A percentile compares a stretch with the other conserved stretches of the same genome.
phyloP scores from a whole-genome alignment of 306 rosid genomes.

The Rubus idaeus region DNA sequence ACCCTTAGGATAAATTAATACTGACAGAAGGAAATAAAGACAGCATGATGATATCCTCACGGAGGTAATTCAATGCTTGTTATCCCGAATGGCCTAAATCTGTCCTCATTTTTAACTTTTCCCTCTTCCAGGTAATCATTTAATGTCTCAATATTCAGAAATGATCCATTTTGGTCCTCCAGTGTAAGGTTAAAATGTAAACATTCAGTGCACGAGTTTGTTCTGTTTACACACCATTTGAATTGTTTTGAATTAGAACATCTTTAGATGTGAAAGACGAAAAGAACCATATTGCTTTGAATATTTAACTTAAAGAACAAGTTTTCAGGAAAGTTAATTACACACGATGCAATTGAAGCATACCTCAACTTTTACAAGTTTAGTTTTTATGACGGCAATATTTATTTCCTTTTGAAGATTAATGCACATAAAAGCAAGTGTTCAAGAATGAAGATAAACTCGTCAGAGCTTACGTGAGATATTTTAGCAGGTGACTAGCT shows the following conservation, averaged over 20 bases:
- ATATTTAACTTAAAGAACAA: not conserved
- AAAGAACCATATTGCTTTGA: not conserved
- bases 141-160: not conserved
- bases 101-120: not conserved
- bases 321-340: not conserved
- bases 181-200: not conserved
- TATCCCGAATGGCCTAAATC: not conserved
- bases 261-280: not conserved
- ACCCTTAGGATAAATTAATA: not conserved
- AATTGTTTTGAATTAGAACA: not conserved
- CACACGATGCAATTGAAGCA: not conserved
- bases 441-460: constrained; percentile 13
- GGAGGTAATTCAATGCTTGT: constrained; percentile 1
- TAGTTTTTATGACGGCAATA: not conserved
- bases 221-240: not conserved
- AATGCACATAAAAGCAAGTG: constrained; percentile 17
- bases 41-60: not conserved
- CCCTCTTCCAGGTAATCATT: not conserved
- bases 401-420: not conserved
- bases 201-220: not conserved
- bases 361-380: not conserved
- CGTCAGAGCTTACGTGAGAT: constrained; percentile 57
- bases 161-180: not conserved
- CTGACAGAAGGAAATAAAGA: not conserved
- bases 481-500: constrained; percentile 60